These are phyloP conservation scores for Saccharomycopsis sp. DNA, from an alignment of 805 yeast species.

Conservation along the genomic window DNA sequence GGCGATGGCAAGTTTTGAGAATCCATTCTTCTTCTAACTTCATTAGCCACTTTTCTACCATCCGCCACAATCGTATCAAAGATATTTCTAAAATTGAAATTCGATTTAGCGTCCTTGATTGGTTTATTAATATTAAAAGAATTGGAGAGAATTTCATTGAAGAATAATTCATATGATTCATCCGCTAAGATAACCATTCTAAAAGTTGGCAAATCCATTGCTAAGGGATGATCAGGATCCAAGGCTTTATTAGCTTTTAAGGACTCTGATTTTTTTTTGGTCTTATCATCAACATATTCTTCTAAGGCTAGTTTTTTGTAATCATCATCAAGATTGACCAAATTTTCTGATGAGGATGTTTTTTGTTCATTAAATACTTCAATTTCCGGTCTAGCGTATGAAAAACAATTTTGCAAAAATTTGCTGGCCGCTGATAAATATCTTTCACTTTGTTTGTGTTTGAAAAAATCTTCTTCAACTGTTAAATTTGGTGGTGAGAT, in stretches of 20 bases:
- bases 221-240: slow-evolving; percentile 70
- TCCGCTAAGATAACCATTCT: slow-evolving; percentile 92
- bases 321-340: not conserved
- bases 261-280: slow-evolving; percentile 23
- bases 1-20: slow-evolving; percentile 32
- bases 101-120: slow-evolving; percentile 33
- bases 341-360: not conserved
- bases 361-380: not conserved
- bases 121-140: slow-evolving; percentile 58
- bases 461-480: slow-evolving; percentile 53
- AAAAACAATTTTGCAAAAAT: slow-evolving; percentile 80
- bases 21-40: slow-evolving; percentile 83
- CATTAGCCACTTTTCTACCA: slow-evolving; percentile 84
- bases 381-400: slow-evolving; percentile 61
- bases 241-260: slow-evolving; percentile 67
- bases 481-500: slow-evolving; percentile 48
- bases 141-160: slow-evolving; percentile 55
- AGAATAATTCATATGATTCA: slow-evolving; percentile 82
- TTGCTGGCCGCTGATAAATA: slow-evolving; percentile 80
- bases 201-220: slow-evolving; percentile 74
- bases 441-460: slow-evolving; percentile 59
- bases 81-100: slow-evolving; percentile 67
- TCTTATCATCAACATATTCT: slow-evolving; percentile 22
- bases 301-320: slow-evolving; percentile 28
- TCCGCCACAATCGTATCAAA: slow-evolving; percentile 88